These are phyloP conservation scores for Pseudogymnoascus destructans DNA, from an alignment of 2,329 filamentous ascomycete genomes.

Conservation along the genomic window DNA sequence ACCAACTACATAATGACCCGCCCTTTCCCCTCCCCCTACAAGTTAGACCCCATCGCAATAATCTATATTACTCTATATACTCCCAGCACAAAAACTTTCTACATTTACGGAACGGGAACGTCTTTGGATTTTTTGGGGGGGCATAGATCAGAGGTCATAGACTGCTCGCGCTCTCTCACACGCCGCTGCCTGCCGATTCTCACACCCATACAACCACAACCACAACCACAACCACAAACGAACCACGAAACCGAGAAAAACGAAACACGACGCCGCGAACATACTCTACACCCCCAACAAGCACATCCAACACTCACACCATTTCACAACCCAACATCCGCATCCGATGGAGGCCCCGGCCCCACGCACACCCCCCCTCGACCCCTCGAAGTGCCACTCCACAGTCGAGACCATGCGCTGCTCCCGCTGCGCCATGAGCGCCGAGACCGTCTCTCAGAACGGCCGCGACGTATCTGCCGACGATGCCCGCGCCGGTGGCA, in stretches of 20 bases:
- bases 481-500: conserved; percentile 43
- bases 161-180: background rate
- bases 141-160: background rate
- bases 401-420: conserved; percentile 47
- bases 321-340: background rate
- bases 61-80: conserved; percentile 1
- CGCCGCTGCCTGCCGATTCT: background rate
- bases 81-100: background rate
- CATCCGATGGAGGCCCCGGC: background rate
- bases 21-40: background rate
- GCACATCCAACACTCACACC: background rate
- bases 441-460: conserved; percentile 40
- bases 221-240: background rate
- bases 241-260: background rate
- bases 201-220: background rate
- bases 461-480: conserved; percentile 31
- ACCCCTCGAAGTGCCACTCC: conserved; percentile 12
- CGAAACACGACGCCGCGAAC: background rate
- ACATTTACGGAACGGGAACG: background rate
- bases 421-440: conserved; percentile 46
- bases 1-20: background rate
- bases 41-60: background rate
- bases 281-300: background rate
- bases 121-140: background rate
- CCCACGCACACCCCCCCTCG: background rate